A percentile compares a stretch with the other conserved stretches of the same genome.
These are phyloP conservation scores for Mercurialis annua DNA, from an alignment of 345 rosid genomes.

Conservation along the genomic window DNA sequence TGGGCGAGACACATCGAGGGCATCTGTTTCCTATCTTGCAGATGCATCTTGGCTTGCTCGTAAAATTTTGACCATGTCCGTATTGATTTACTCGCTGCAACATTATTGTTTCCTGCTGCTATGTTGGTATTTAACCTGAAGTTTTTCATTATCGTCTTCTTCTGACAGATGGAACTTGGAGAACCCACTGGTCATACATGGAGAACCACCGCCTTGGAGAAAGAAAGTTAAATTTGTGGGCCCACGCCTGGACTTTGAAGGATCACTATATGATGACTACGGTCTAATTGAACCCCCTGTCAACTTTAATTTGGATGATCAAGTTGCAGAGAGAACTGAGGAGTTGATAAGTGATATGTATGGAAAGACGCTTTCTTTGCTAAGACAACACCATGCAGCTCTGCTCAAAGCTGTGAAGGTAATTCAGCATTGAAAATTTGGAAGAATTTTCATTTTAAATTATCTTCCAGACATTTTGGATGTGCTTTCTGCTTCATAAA, in stretches of 20 bases:
- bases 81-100: slow-evolving; percentile 5
- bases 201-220: slow-evolving; percentile 91
- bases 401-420: slow-evolving; percentile 85
- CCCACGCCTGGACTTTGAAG: slow-evolving; percentile 89
- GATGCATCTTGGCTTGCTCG: slow-evolving; percentile 98
- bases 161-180: slow-evolving; percentile 87
- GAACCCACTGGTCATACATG: slow-evolving; percentile 88
- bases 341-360: slow-evolving; percentile 58
- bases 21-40: slow-evolving; percentile 79
- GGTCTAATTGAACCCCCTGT: slow-evolving; percentile 70
- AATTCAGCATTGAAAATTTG: too few species aligned
- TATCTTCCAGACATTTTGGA: neutral
- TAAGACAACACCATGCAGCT: slow-evolving; percentile 69
- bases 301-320: slow-evolving; percentile 83
- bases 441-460: too few species aligned
- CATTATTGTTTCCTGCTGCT: slow-evolving; percentile 3
- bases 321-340: slow-evolving; percentile 71
- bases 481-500: neutral
- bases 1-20: slow-evolving; percentile 83
- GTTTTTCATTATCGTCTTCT: slow-evolving; percentile 11
- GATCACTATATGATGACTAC: slow-evolving; percentile 77
- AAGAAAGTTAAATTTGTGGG: slow-evolving; percentile 72
- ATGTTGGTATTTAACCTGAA: slow-evolving; percentile 6
- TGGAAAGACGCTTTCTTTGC: slow-evolving; percentile 58
- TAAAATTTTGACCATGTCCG: slow-evolving; percentile 75